These are phyloP conservation scores for Hyphopichia buzzinii DNA, from an alignment of 1,139 yeast species.

Conservation along the genomic window DNA sequence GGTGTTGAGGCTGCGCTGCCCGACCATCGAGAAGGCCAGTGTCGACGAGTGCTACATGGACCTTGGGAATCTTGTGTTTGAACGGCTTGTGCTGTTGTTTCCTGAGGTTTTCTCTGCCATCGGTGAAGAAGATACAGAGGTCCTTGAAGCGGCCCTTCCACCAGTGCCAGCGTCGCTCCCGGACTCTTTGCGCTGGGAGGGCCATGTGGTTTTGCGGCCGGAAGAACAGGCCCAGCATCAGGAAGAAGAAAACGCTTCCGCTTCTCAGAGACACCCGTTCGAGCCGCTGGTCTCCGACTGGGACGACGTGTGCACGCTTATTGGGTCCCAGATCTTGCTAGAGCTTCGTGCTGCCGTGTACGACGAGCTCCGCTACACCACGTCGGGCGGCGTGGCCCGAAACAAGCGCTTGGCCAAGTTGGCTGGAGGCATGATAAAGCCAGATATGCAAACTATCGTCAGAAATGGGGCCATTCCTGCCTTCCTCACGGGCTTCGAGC, in stretches of 20 bases:
- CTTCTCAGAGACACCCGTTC: conserved; percentile 4
- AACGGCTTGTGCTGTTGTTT: conserved; percentile 20
- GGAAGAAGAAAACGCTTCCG: conserved; percentile 12
- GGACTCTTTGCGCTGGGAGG: conserved; percentile 22
- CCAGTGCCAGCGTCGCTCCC: conserved; percentile 48
- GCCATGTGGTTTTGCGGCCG: conserved; percentile 21
- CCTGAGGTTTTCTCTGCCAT: conserved; percentile 18
- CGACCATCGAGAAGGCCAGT: conserved; percentile 85
- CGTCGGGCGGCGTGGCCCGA: conserved; percentile 84
- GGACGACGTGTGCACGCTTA: conserved; percentile 73
- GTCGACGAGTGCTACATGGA: conserved; percentile 92
- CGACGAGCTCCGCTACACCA: conserved; percentile 67
- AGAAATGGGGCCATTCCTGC: conserved; percentile 43
- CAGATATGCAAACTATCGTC: conserved; percentile 80
- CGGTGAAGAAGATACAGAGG: conserved; percentile 13
- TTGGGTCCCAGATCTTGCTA: conserved; percentile 62
- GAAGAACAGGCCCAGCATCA: conserved; percentile 15
- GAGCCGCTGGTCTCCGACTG: conserved; percentile 52
- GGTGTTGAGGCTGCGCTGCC: conserved; percentile 55
- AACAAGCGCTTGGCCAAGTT: conserved; percentile 79
- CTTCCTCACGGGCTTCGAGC: conserved; percentile 60
- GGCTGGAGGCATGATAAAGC: conserved; percentile 86
- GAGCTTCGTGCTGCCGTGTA: conserved; percentile 54
- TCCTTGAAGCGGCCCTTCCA: conserved; percentile 40
- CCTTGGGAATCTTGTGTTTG: conserved; percentile 51